Percentiles rank a stretch among this genome's conserved stretches.
phyloP scores from a whole-genome alignment of 1,139 yeast genomes.

The Yamadazyma diospyri region DNA sequence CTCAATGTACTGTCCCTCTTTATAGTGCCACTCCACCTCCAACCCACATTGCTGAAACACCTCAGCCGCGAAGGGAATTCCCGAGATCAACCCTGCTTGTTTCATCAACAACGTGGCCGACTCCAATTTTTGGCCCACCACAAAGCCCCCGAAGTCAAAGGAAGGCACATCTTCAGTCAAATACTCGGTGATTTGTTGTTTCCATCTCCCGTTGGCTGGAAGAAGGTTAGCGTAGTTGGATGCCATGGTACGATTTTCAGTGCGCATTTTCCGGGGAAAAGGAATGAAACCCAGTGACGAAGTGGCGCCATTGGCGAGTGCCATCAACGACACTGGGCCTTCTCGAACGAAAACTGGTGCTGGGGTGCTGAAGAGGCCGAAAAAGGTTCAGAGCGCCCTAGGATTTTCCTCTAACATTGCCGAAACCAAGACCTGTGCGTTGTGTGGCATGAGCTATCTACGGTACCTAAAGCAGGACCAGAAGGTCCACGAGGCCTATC shows the following conservation, averaged over 20 bases:
- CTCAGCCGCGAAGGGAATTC: slow-evolving; percentile 87
- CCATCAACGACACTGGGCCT: too few relatives aligned
- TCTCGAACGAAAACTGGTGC: too few relatives aligned
- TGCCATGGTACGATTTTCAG: too few relatives aligned
- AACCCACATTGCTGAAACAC: slow-evolving; percentile 76
- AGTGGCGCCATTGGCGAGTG: too few relatives aligned
- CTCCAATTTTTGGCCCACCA: slow-evolving; percentile 75
- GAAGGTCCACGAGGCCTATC: slow-evolving; percentile 48
- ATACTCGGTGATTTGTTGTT: slow-evolving; percentile 69
- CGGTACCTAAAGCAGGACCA: slow-evolving; percentile 43
- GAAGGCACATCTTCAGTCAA: slow-evolving; percentile 87
- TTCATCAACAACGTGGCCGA: slow-evolving; percentile 81
- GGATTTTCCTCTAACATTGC: slow-evolving; percentile 6
- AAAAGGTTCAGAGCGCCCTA: slow-evolving; percentile 6
- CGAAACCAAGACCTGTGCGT: slow-evolving; percentile 37
- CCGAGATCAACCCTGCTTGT: slow-evolving; percentile 76
- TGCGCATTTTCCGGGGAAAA: not conserved
- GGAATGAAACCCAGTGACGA: too few relatives aligned
- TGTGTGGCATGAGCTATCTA: slow-evolving; percentile 61
- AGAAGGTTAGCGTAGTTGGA: slow-evolving; percentile 50
- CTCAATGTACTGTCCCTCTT: slow-evolving; percentile 62
- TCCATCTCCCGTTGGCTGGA: slow-evolving; percentile 79
- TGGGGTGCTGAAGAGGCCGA: too few relatives aligned
- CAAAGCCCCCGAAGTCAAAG: slow-evolving; percentile 91
- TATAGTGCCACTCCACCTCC: slow-evolving; percentile 63